Conservation (phyloP, 345 rosid species). For the Psidium friedrichsthalianum region DNA sequence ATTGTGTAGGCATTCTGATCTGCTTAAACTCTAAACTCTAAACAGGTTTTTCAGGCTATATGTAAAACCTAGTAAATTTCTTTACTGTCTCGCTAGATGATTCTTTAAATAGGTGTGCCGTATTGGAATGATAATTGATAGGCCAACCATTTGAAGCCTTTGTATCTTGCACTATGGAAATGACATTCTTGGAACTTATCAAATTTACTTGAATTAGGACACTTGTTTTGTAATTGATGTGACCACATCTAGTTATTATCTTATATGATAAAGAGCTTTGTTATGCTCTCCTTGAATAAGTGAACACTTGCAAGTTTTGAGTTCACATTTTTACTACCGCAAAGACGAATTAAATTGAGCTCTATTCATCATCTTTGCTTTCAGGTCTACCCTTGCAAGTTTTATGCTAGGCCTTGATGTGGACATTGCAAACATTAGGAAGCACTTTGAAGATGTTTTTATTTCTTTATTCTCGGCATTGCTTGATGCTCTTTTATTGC, state of each 20-base stretch:
- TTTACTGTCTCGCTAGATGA: not conserved
- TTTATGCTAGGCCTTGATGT: constrained; percentile 53
- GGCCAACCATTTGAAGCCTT: not conserved
- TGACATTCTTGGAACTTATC: not conserved
- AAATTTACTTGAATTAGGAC: not conserved
- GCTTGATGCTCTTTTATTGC: constrained; percentile 70
- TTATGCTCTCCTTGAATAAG: not conserved
- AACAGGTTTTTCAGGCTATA: not conserved
- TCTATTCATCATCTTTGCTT: constrained; percentile 2
- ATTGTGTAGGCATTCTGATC: not conserved
- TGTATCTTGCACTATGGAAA: not conserved
- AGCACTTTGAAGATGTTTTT: constrained; percentile 47
- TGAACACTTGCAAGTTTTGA: not conserved
- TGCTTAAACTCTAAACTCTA: not conserved
- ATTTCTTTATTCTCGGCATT: constrained; percentile 65
- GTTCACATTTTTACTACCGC: not conserved
- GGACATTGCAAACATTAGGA: constrained; percentile 24
- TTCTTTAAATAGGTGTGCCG: not conserved
- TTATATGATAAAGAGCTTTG: not conserved
- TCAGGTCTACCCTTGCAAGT: constrained; percentile 77
- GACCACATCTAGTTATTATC: not conserved
- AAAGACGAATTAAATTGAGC: not conserved
- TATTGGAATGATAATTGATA: not conserved
- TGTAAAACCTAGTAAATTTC: not conserved
- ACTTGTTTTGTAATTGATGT: not conserved